phyloP scores from a whole-genome alignment of 1,139 yeast genomes.

The Blastobotrys malaysiensis region DNA sequence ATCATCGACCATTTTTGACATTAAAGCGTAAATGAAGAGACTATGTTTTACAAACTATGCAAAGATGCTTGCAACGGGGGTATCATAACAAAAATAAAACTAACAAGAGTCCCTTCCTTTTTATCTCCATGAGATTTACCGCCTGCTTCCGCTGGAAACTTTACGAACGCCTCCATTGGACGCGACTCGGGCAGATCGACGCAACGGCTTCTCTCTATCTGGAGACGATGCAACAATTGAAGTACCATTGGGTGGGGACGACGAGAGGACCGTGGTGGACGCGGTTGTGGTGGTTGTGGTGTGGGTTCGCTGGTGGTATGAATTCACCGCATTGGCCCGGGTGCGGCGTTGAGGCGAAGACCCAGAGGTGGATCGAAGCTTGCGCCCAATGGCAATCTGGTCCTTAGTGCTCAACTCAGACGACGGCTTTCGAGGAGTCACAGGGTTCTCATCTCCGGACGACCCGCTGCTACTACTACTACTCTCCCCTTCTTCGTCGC shows the following conservation, averaged over 20 bases:
- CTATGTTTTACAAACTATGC: neutral
- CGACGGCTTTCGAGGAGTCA: constrained; percentile 1
- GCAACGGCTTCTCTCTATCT: constrained; percentile 11
- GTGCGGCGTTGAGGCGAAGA: constrained; percentile 21
- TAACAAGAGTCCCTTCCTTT: neutral
- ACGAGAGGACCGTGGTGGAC: constrained; percentile 17
- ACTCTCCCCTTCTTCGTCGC: constrained; percentile 19
- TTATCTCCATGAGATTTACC: neutral
- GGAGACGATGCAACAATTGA: constrained; percentile 3
- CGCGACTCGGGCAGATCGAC: constrained; percentile 22
- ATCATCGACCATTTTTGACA: neutral
- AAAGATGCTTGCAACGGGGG: neutral
- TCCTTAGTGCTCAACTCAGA: constrained; percentile 13
- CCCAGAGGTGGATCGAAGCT: constrained; percentile 23
- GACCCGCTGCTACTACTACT: constrained; percentile 1
- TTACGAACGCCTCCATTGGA: constrained; percentile 20
- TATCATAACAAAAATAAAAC: neutral
- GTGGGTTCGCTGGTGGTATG: constrained; percentile 19
- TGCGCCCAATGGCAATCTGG: constrained; percentile 22
- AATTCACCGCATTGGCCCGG: constrained; percentile 9
- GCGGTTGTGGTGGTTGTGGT: constrained; percentile 25
- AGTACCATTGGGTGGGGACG: constrained; percentile 16
- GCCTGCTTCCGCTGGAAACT: constrained; percentile 9
- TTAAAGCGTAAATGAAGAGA: neutral
- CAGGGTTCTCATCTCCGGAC: constrained; percentile 13